These are phyloP conservation scores for Pythium utonaiense DNA, from an alignment of 352 stramenopile species.

Conservation along the genomic window DNA sequence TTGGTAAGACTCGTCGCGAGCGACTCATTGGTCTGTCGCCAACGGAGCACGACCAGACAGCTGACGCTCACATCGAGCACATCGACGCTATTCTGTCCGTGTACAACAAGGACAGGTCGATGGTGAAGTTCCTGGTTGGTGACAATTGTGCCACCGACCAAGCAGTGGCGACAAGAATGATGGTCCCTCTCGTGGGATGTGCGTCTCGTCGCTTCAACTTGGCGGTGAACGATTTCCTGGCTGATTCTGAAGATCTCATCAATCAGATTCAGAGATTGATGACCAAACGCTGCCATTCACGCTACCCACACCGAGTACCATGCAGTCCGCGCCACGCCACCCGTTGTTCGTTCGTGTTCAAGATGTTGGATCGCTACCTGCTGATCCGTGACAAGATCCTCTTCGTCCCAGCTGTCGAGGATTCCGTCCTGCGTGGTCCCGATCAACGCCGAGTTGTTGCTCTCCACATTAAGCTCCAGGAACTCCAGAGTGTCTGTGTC, in stretches of 20 bases:
- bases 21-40: conserved; percentile 11
- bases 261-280: conserved; percentile 10
- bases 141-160: conserved; percentile 8
- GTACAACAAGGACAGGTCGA: not conserved
- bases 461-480: conserved; percentile 13
- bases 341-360: conserved; percentile 6
- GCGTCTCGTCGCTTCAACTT: conserved; percentile 1
- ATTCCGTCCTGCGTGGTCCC: not conserved
- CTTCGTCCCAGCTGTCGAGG: conserved; percentile 2
- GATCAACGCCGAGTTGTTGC: conserved; percentile 5
- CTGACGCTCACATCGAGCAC: conserved; percentile 11
- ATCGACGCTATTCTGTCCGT: not conserved
- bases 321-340: conserved; percentile 12
- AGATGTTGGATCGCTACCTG: conserved; percentile 13
- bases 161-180: not conserved
- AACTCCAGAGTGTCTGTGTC: conserved; percentile 24
- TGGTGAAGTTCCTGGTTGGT: conserved; percentile 1
- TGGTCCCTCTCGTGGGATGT: not conserved
- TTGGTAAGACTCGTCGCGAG: not conserved
- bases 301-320: not conserved
- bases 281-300: not conserved
- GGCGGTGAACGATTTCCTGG: not conserved
- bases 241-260: not conserved
- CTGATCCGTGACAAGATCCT: not conserved
- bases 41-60: conserved; percentile 8